These are phyloP conservation scores for Clonostachys solani DNA, from an alignment of 2,329 filamentous ascomycete species.

Conservation along the genomic window DNA sequence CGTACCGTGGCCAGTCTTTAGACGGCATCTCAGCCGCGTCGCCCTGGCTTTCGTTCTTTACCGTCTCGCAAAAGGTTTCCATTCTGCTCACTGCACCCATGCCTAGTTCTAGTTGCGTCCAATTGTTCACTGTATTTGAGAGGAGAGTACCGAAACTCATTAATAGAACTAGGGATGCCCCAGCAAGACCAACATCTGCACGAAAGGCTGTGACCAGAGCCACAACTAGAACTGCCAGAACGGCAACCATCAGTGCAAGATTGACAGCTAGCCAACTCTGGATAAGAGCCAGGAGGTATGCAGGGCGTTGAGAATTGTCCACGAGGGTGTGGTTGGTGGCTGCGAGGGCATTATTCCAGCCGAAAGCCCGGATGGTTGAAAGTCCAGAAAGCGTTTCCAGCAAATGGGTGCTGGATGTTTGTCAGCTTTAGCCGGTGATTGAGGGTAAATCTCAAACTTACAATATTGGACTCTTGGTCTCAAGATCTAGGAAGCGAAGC, in stretches of 20 bases:
- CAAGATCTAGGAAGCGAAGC: constrained; percentile 55
- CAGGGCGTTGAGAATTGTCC: constrained; percentile 48
- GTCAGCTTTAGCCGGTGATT: neutral
- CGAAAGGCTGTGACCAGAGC: constrained; percentile 34
- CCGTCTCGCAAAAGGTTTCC: constrained; percentile 15
- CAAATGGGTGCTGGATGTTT: constrained; percentile 34
- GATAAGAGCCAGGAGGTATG: constrained; percentile 50
- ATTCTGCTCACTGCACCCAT: constrained; percentile 17
- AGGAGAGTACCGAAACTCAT: constrained; percentile 23
- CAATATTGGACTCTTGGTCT: constrained; percentile 56
- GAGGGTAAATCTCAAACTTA: constrained; percentile 16
- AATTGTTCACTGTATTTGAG: constrained; percentile 18
- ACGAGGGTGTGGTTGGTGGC: constrained; percentile 39
- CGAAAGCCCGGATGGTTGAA: constrained; percentile 49
- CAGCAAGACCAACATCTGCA: constrained; percentile 24
- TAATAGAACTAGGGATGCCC: constrained; percentile 26
- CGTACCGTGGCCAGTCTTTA: constrained; percentile 21
- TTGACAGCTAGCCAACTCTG: constrained; percentile 52
- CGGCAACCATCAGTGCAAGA: constrained; percentile 41
- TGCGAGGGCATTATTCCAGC: constrained; percentile 39
- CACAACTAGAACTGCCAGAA: constrained; percentile 40
- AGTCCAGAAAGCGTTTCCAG: constrained; percentile 48
- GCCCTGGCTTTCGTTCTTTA: constrained; percentile 9
- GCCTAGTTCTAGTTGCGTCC: constrained; percentile 21
- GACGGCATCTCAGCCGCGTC: constrained; percentile 8